These are phyloP conservation scores for Prunella vulgaris DNA, from an alignment of 257 asterid genomes.

Conservation along the genomic window DNA sequence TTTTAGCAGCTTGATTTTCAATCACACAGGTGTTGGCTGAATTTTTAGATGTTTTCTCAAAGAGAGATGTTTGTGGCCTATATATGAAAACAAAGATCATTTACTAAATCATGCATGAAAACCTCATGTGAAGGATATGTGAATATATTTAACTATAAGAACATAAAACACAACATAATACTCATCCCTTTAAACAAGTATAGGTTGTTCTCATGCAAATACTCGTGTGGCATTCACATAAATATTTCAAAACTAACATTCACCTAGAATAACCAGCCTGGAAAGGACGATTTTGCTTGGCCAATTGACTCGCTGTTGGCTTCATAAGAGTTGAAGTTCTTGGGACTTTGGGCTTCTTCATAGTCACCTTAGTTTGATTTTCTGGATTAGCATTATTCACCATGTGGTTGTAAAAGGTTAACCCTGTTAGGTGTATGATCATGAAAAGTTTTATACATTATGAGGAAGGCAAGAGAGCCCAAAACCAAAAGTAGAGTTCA, in stretches of 20 bases:
- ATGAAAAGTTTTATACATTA: background rate
- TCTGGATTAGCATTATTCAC: slow-evolving; percentile 32
- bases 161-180: background rate
- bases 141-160: background rate
- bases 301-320: slow-evolving; percentile 94
- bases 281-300: slow-evolving; percentile 70
- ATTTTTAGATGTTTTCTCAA: slow-evolving; percentile 46
- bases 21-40: slow-evolving; percentile 30
- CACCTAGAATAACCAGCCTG: slow-evolving; percentile 57
- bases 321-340: slow-evolving; percentile 92
- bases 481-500: background rate
- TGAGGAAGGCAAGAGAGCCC: background rate
- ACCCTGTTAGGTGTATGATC: slow-evolving; percentile 39
- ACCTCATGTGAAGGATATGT: background rate
- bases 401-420: slow-evolving; percentile 48
- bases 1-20: slow-evolving; percentile 92
- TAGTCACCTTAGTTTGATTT: slow-evolving; percentile 37
- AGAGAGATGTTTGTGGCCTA: slow-evolving; percentile 44
- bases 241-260: slow-evolving; percentile 9
- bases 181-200: background rate
- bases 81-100: slow-evolving; percentile 20
- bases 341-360: slow-evolving; percentile 44
- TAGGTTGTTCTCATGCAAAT: slow-evolving; percentile 4
- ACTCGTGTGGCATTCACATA: background rate
- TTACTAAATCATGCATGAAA: slow-evolving; percentile 4